These are phyloP conservation scores for Pseudocercospora pini-densiflorae DNA, from an alignment of 2,329 filamentous ascomycete genomes.

Conservation along the genomic window DNA sequence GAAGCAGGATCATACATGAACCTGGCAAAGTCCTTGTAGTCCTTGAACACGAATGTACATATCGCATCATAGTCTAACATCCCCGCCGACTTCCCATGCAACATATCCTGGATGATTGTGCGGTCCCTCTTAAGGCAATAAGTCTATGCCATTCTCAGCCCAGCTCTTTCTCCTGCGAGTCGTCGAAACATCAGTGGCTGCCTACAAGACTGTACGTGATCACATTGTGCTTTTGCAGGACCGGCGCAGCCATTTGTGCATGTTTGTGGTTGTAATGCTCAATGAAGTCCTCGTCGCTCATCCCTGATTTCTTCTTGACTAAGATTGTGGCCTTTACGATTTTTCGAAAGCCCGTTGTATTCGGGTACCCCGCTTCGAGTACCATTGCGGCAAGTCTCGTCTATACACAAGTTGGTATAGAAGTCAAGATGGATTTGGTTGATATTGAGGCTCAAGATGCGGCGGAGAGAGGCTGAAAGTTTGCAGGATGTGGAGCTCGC, in stretches of 20 bases:
- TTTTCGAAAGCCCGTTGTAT: slow-evolving; percentile 51
- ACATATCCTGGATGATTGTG: slow-evolving; percentile 51
- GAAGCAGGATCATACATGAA: slow-evolving; percentile 53
- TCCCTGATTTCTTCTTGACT: slow-evolving; percentile 52
- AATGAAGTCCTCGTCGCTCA: slow-evolving; percentile 51
- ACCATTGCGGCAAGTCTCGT: slow-evolving; percentile 34
- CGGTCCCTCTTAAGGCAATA: slow-evolving; percentile 52
- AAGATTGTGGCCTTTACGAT: slow-evolving; percentile 53
- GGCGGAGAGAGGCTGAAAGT: not conserved
- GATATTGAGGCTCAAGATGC: not conserved
- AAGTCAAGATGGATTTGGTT: not conserved
- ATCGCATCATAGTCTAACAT: slow-evolving; percentile 53
- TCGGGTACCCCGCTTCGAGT: slow-evolving; percentile 51
- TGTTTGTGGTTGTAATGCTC: slow-evolving; percentile 53
- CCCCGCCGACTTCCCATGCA: slow-evolving; percentile 48
- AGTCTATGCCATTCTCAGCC: slow-evolving; percentile 39
- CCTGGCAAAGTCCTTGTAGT: slow-evolving; percentile 51
- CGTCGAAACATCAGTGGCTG: not conserved
- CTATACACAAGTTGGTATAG: not conserved
- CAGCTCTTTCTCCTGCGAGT: slow-evolving; percentile 1
- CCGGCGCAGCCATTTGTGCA: slow-evolving; percentile 49
- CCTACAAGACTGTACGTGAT: slow-evolving; percentile 52
- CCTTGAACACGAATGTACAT: slow-evolving; percentile 54
- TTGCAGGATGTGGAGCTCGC: not conserved
- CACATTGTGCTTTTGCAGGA: slow-evolving; percentile 49